Base-by-base conservation (phyloP, 2,329 filamentous ascomycete genomes). In the Aureobasidium sp. region DNA sequence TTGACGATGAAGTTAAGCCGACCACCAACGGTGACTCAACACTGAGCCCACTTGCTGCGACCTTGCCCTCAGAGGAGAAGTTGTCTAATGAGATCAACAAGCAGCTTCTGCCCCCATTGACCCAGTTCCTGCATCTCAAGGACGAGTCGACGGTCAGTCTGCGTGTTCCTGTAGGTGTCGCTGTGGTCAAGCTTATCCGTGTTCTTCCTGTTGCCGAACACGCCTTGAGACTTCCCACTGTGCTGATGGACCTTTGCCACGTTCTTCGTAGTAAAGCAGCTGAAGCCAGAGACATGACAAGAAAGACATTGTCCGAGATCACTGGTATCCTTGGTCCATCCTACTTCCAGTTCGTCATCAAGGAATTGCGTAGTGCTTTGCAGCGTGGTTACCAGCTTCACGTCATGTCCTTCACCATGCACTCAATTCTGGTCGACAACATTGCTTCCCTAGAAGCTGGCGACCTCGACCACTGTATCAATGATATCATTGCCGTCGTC, bases 141-240 rank as follows among this genome's bases (percentile, higher is more conserved):
- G 90, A 97, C 66, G 94, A 99, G 72, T 87, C 91, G 1, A 92
- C 91, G 54, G 93, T 99, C 73, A 96, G 92, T 76, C 84, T 94
- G 58, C 90, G 94, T 72, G 88, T 97, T 37, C 92, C 93, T 0
- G 88, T 96, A 5, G 92, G 91, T 29, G 84, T 97, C 39, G 91
- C 94, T 31, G 84, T 93, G 47, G 88, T 96, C 64, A 96, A 96
- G 74, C 81, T 97, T 17, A 78, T 99, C 58, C 89, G 88, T 63
- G 78, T 96, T 19, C 81, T 99, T 27, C 89, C 94, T 0, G 78
- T 84, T 52, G 79, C 86, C 7, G 84, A 90, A 53, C 84, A 96
- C 71, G 82, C 87, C 52, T 81, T 86, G 63, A 86, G 87, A 62
- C 80, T 99, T 19, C 90, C 93, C 0, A 84, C 89, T 9, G 87